Evolutionary conservation across 2,329 filamentous ascomycete species (phyloP), one percentile per base, ranked within the genome.

Genomic region (Apiospora marii): DNA sequence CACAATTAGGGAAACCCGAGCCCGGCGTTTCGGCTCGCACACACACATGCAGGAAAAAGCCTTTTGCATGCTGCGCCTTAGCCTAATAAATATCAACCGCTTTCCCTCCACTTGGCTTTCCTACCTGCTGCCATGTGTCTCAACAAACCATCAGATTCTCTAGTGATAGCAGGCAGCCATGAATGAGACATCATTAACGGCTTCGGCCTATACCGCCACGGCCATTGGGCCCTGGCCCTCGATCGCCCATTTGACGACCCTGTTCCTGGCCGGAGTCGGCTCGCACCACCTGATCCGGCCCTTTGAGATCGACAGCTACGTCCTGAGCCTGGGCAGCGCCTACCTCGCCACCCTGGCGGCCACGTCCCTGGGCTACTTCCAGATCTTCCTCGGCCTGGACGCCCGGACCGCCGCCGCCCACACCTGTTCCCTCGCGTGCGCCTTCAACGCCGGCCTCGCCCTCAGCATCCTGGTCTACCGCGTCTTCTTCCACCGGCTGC

Each of bases 401-500:
- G 37, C 19, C 12, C 4, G n/a, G 43, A 16, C 37, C 27, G 48
- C 30, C 12, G 19, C 16, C 8, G 0, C 44, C 34, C 34, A 43
- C 27, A 71, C 41, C 27, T 5, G 67, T 1, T 22, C n/a, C 4
- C 13, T 67, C 4, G 24, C 69, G 0, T n/a, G 16, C 10, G 43
- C 34, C 5, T 71, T 71, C 41, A 61, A 61, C 41, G 24, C 24
- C 19, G 69, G 69, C 8, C 41, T 64, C n/a, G 12, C 14, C 12
- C 10, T 30, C 27, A 61, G 49, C 53, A 34, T 71, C 1, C 8
- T 71, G 13, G 10, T 71, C 4, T 71, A 74, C 34, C 43, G 73
- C 16, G 67, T 27, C 44, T 71, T 74, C 22, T 73, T 73, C 51
- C 73, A 73, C 44, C 27, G 73, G n/a, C 67, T 74, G 44, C 67